Percentiles rank a stretch among this genome's conserved stretches.
These are phyloP conservation scores for Suzukiozyma palmioleophila DNA, from an alignment of 1,139 yeast species.

Conservation along the genomic window DNA sequence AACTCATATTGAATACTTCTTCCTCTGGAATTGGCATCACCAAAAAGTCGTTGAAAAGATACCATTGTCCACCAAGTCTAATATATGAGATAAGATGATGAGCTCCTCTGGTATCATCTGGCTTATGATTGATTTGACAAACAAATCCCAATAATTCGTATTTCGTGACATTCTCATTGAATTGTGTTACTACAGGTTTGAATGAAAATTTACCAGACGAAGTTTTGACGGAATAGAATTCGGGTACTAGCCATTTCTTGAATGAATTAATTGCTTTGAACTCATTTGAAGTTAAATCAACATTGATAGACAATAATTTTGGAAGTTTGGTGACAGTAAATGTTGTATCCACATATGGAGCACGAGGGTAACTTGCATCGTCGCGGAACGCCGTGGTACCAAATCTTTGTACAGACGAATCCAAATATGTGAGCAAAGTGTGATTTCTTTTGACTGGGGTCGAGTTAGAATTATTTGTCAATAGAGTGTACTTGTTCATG, in stretches of 20 bases:
- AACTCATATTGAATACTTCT: slow-evolving; percentile 62
- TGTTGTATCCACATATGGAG: slow-evolving; percentile 51
- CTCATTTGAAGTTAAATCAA: slow-evolving; percentile 51
- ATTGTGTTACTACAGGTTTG: slow-evolving; percentile 31
- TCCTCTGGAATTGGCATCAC: slow-evolving; percentile 77
- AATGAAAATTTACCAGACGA: slow-evolving; percentile 22
- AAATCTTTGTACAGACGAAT: slow-evolving; percentile 52
- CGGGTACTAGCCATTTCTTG: slow-evolving; percentile 58
- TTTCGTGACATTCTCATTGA: slow-evolving; percentile 24
- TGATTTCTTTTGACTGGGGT: slow-evolving; percentile 13
- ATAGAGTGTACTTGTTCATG: slow-evolving; percentile 1
- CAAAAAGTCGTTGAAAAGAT: slow-evolving; percentile 83
- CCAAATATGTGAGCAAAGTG: slow-evolving; percentile 45
- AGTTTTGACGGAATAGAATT: slow-evolving; percentile 41
- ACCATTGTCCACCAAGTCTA: slow-evolving; percentile 63
- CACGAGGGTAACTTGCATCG: slow-evolving; percentile 12
- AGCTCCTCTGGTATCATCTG: slow-evolving; percentile 39
- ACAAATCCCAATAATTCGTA: slow-evolving; percentile 67
- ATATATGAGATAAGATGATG: slow-evolving; percentile 59
- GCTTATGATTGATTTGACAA: slow-evolving; percentile 59
- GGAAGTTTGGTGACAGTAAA: slow-evolving; percentile 52
- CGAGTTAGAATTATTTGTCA: slow-evolving; percentile 2
- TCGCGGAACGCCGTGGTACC: slow-evolving; percentile 42
- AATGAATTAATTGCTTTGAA: slow-evolving; percentile 28
- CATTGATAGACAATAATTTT: slow-evolving; percentile 59